phyloP scores from a whole-genome alignment of 2,329 filamentous ascomycete species.

The Fonsecaea monophora region DNA sequence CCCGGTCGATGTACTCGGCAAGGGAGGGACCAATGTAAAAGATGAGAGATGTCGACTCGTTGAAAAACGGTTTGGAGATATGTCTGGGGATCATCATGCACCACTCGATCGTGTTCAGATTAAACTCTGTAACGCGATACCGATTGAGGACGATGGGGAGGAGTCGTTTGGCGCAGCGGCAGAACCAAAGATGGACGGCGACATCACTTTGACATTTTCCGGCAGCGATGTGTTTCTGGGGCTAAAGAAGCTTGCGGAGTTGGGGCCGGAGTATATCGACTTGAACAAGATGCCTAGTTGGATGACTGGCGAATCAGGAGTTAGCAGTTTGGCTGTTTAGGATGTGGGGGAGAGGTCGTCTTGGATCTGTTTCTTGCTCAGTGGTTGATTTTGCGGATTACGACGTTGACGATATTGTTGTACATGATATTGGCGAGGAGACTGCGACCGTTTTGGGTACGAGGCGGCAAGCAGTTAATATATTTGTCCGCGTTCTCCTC shows the following conservation, averaged over 20 bases:
- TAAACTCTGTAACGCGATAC: constrained; percentile 21
- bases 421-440: no score
- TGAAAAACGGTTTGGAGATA: constrained; percentile 34
- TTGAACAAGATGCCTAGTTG: constrained; percentile 82
- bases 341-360: not conserved
- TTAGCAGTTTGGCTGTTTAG: constrained; percentile 72
- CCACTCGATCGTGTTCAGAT: constrained; percentile 37
- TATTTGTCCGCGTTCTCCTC: no score
- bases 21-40: not conserved
- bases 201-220: constrained; percentile 67
- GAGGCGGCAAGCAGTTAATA: no score
- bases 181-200: constrained; percentile 32
- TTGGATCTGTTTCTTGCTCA: not conserved
- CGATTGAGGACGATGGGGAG: not conserved
- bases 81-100: constrained; percentile 30
- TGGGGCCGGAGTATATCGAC: constrained; percentile 66
- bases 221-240: constrained; percentile 83
- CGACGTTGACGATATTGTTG: not conserved
- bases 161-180: not conserved
- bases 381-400: not conserved
- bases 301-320: constrained; percentile 87
- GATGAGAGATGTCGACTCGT: constrained; percentile 14
- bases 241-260: constrained; percentile 76
- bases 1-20: constrained; percentile 19
- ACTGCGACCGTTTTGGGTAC: no score